Base-by-base conservation (phyloP, 2,329 filamentous ascomycete genomes). In the Colletotrichum sublineola region DNA sequence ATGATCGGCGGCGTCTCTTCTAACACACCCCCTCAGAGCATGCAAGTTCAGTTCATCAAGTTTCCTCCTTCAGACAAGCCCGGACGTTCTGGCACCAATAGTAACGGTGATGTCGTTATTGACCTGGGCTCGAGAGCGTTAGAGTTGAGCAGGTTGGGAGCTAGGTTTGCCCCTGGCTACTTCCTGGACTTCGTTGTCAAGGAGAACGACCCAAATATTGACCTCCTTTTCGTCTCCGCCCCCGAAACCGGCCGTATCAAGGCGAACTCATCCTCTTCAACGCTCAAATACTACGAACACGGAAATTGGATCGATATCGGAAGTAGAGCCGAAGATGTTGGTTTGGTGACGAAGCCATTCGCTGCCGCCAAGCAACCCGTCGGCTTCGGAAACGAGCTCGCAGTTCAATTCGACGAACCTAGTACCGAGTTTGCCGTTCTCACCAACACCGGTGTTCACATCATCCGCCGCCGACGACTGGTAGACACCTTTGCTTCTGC, bases 41-140 rank as follows among this genome's bases (percentile, higher is more conserved):
- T 99, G 94, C 95, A 98, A 81, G 91, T 98, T n/a, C 93, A 97
- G 76, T 96, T 97, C 78, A 94, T 99, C 81, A 97, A 96, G 79
- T 97, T 97, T 71, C 96, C 97, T 1, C 96, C 96, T 0, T 81
- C 85, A 50, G 84, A 82, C 71, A 82, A 75, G 74, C 81, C 76
- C 24, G 77, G 75, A 5, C 81, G 81, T 61, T 71, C 77, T 46
- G 77, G 78, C 5, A 63, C n/a, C 48, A 67, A 61, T 55, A 74
- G 64, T 15, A 62, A 75, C 15, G 76, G 76, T n/a, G 85, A 87
- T 42, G 76, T 81, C 2, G 76, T 82, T 1, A 79, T 87, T 12
- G 85, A 89, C 77, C 77, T 84, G 73, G 84, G 86, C 74, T 90
- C 86, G 64, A 82, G 82, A 63, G 82, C 83, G 74, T 85, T 88